These are phyloP conservation scores for Rhodotorula sp. DNA, from an alignment of 1,284 basidiomycete genomes.

Conservation along the genomic window DNA sequence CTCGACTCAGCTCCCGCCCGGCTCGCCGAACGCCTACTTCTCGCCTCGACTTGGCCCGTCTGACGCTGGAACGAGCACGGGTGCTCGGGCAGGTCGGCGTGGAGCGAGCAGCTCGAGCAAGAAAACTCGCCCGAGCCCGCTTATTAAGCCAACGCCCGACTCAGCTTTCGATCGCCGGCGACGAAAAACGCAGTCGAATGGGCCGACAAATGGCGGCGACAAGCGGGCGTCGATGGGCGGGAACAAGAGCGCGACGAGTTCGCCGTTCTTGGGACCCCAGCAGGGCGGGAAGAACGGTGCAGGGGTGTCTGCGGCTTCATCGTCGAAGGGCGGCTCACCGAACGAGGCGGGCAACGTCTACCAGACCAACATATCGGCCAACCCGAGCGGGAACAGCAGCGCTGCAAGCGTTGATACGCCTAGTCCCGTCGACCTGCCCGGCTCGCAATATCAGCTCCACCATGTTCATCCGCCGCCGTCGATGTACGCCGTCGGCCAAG, in stretches of 20 bases:
- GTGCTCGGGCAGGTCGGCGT: conserved; percentile 22
- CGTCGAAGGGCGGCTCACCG: background rate
- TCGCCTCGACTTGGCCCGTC: conserved; percentile 27
- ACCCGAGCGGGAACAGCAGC: background rate
- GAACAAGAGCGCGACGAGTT: conserved; percentile 25
- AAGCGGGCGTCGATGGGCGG: background rate
- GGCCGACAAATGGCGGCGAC: conserved; percentile 1
- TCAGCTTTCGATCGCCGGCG: conserved; percentile 10
- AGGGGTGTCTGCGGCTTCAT: background rate
- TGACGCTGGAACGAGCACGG: conserved; percentile 17
- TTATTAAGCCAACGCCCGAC: conserved; percentile 37
- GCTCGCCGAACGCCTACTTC: conserved; percentile 1
- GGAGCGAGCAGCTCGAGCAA: conserved; percentile 28
- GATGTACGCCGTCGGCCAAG: background rate
- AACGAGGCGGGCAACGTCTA: background rate
- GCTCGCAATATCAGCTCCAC: background rate
- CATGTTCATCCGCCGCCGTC: background rate
- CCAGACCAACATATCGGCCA: background rate
- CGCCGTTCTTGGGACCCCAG: conserved; percentile 20
- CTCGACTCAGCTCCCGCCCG: conserved; percentile 28
- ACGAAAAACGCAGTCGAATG: conserved; percentile 1
- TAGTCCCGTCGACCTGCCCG: conserved; percentile 33
- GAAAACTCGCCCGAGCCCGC: conserved; percentile 37
- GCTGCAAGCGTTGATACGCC: conserved; percentile 31
- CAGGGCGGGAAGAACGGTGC: background rate